Evolutionary conservation across 805 yeast genomes (phyloP).

Genomic region (Starmerella bombicola): DNA sequence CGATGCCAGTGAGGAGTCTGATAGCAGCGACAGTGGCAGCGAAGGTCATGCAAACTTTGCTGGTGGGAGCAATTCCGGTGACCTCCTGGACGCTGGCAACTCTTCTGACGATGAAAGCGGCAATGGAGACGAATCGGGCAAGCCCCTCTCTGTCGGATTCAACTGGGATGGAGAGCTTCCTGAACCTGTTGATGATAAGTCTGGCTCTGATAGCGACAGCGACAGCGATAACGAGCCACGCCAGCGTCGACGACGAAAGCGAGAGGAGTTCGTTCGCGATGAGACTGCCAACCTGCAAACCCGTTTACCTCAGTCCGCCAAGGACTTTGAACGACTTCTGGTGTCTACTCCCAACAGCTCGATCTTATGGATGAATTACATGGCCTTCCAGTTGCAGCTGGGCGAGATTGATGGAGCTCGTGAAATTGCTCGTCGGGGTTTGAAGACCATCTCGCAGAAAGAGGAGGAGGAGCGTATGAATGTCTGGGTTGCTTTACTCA

Average conservation of each 20-base stretch:
- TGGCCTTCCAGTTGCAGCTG: conserved; percentile 92
- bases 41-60: too few species aligned
- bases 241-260: conserved; percentile 36
- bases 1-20: background rate
- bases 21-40: background rate
- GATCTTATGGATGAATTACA: conserved; percentile 90
- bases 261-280: conserved; percentile 46
- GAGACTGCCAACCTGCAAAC: conserved; percentile 72
- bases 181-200: conserved; percentile 6
- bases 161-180: conserved; percentile 91
- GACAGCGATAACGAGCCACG: conserved; percentile 29
- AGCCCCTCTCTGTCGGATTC: conserved; percentile 60
- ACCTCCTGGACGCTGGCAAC: conserved; percentile 20
- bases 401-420: conserved; percentile 92
- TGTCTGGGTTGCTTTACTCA: conserved; percentile 89
- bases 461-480: conserved; percentile 89
- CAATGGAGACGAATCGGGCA: conserved; percentile 13
- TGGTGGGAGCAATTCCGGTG: too few species aligned
- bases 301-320: conserved; percentile 79
- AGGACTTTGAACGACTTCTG: conserved; percentile 83
- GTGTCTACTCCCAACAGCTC: conserved; percentile 92
- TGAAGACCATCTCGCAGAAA: conserved; percentile 76
- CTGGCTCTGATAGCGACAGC: conserved; percentile 43
- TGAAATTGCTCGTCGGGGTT: conserved; percentile 82
- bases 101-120: conserved; percentile 19